Evolutionary conservation across 352 stramenopile genomes (phyloP).

Genomic region (Bremia lactucae): DNA sequence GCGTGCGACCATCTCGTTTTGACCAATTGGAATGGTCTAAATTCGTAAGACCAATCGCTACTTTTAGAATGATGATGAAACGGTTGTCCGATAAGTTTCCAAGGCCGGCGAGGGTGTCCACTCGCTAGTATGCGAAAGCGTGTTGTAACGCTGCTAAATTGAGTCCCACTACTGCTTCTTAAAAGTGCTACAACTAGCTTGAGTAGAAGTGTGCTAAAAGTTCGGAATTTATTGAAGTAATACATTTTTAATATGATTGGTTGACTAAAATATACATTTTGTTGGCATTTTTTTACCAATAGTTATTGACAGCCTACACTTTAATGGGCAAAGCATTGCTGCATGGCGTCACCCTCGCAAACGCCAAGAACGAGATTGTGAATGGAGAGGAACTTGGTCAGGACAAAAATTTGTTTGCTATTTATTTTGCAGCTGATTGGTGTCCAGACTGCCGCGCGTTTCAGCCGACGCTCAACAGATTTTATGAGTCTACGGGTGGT

Average conservation of each 20-base stretch:
- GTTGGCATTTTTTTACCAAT: too few species aligned
- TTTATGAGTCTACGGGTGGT: conserved; percentile 45
- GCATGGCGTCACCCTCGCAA: conserved; percentile 40
- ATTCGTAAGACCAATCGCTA: conserved; percentile 8
- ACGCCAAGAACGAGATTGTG: conserved; percentile 37
- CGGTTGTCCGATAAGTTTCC: conserved; percentile 4
- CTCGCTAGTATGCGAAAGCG: too few species aligned
- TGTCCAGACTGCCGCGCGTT: conserved; percentile 76
- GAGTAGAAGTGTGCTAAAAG: too few species aligned
- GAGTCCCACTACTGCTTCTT: too few species aligned
- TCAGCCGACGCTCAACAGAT: conserved; percentile 63
- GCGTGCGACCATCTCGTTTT: conserved; percentile 1
- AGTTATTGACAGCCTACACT: background rate
- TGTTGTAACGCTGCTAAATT: too few species aligned
- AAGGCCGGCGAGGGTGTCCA: conserved; percentile 1
- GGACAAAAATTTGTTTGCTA: conserved; percentile 42
- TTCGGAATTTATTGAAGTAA: too few species aligned
- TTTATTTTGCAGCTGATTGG: conserved; percentile 81
- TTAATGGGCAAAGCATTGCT: conserved; percentile 36
- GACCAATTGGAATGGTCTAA: background rate
- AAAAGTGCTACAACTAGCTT: too few species aligned
- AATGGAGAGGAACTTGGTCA: conserved; percentile 33
- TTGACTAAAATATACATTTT: too few species aligned
- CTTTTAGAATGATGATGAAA: conserved; percentile 5
- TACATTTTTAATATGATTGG: too few species aligned